A percentile compares a stretch with the other conserved stretches of the same genome.
These are phyloP conservation scores for Cadophora sp. DNA, from an alignment of 2,329 filamentous ascomycete genomes.

Conservation along the genomic window DNA sequence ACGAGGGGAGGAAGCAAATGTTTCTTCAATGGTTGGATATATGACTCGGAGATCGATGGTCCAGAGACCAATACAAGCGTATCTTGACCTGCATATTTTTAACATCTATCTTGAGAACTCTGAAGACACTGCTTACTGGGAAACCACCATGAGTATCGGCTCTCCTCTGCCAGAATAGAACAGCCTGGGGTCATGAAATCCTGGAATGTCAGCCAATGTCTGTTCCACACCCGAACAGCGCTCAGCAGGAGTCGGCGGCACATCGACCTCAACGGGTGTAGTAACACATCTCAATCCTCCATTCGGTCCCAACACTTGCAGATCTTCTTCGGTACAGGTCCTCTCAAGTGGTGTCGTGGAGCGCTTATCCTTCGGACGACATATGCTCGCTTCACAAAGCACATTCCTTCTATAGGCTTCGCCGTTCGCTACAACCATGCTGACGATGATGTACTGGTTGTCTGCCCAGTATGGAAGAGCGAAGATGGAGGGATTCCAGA, in stretches of 20 bases:
- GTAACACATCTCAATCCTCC: conserved; percentile 46
- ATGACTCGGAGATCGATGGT: conserved; percentile 36
- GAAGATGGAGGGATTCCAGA: conserved; percentile 50
- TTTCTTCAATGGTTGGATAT: conserved; percentile 30
- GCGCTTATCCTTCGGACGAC: conserved; percentile 34
- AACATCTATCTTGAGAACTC: conserved; percentile 31
- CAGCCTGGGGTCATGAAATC: conserved; percentile 50
- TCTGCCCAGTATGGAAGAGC: conserved; percentile 47
- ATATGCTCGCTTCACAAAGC: conserved; percentile 49
- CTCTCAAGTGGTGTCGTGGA: conserved; percentile 34
- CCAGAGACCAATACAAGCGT: conserved; percentile 39
- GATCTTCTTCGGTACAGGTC: conserved; percentile 44
- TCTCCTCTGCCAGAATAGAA: conserved; percentile 50
- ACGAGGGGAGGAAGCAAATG: conserved; percentile 33
- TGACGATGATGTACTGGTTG: conserved; percentile 48
- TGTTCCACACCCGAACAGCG: conserved; percentile 44
- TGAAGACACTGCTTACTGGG: conserved; percentile 39
- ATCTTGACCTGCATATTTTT: conserved; percentile 31
- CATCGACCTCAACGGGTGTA: conserved; percentile 43
- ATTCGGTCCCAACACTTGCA: conserved; percentile 42
- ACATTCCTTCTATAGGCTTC: conserved; percentile 47
- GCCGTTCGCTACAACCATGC: conserved; percentile 44
- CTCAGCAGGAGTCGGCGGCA: conserved; percentile 48
- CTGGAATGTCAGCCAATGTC: conserved; percentile 47
- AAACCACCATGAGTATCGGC: conserved; percentile 48